Conservation (phyloP, 1,139 yeast genomes). For the Lodderomyces metapsilosis region DNA sequence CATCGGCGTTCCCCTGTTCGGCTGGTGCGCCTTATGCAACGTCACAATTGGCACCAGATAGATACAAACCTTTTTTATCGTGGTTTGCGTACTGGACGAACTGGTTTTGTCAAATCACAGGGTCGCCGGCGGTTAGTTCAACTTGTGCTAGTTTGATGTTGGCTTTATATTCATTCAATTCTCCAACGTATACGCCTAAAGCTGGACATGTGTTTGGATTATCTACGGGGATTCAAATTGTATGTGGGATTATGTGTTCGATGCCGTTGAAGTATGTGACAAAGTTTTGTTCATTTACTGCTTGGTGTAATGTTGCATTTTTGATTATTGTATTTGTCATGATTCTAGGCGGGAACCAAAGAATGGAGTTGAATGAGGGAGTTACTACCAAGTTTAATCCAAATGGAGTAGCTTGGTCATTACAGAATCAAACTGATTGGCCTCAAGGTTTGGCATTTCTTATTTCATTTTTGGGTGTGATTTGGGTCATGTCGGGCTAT, state of each 20-base stretch:
- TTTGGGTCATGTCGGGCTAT: constrained; percentile 78
- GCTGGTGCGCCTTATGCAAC: constrained; percentile 51
- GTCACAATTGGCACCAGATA: constrained; percentile 53
- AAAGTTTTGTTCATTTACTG: constrained; percentile 52
- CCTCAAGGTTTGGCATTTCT: constrained; percentile 63
- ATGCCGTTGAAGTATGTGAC: constrained; percentile 59
- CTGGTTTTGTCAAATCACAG: constrained; percentile 42
- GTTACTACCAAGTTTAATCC: constrained; percentile 45
- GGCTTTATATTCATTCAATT: constrained; percentile 45
- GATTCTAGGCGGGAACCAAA: constrained; percentile 54
- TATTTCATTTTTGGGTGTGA: constrained; percentile 61
- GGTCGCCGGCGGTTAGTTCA: constrained; percentile 60
- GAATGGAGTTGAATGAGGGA: constrained; percentile 23
- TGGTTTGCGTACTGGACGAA: constrained; percentile 64
- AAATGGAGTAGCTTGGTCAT: constrained; percentile 54
- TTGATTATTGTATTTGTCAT: constrained; percentile 55
- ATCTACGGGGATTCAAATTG: constrained; percentile 50
- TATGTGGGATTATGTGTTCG: constrained; percentile 51
- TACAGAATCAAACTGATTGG: constrained; percentile 64
- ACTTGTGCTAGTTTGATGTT: constrained; percentile 61
- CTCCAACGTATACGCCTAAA: constrained; percentile 36
- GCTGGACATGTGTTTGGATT: constrained; percentile 52
- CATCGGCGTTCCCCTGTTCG: constrained; percentile 47
- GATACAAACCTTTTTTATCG: constrained; percentile 52
- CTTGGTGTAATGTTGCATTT: constrained; percentile 50